These are phyloP conservation scores for Trametes coccinea DNA, from an alignment of 768 basidiomycete genomes.

Conservation along the genomic window DNA sequence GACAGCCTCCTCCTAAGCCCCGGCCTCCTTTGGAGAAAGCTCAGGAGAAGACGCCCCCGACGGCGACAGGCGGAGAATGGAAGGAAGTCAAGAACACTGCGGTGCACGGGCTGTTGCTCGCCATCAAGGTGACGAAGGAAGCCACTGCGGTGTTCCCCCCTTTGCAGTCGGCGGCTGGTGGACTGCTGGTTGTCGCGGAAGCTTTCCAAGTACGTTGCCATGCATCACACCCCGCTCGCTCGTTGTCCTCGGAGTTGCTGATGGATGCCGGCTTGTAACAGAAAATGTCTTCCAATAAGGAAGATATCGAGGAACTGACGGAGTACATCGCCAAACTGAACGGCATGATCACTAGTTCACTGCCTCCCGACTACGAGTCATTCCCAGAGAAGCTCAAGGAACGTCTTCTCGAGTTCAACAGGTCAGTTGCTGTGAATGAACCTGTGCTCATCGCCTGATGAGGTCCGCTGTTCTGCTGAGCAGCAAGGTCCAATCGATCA, in stretches of 20 bases:
- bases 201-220: neutral
- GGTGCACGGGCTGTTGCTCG: neutral
- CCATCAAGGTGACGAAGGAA: neutral
- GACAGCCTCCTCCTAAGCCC: neutral
- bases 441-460: neutral
- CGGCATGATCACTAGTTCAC: neutral
- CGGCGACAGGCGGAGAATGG: neutral
- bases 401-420: neutral
- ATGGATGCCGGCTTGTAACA: neutral
- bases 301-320: neutral
- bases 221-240: neutral
- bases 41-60: neutral
- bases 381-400: neutral
- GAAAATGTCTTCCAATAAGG: neutral
- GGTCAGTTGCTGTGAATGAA: neutral
- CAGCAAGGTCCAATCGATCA: neutral
- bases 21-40: neutral
- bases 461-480: neutral
- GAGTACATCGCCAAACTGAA: neutral
- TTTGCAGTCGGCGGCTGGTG: neutral
- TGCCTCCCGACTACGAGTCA: neutral
- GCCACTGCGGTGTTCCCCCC: neutral
- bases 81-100: neutral
- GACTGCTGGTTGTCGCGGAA: neutral
- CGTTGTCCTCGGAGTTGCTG: neutral